Evolutionary conservation across 2,329 filamentous ascomycete genomes (phyloP).

Genomic region (Aspergillus calidoustus): DNA sequence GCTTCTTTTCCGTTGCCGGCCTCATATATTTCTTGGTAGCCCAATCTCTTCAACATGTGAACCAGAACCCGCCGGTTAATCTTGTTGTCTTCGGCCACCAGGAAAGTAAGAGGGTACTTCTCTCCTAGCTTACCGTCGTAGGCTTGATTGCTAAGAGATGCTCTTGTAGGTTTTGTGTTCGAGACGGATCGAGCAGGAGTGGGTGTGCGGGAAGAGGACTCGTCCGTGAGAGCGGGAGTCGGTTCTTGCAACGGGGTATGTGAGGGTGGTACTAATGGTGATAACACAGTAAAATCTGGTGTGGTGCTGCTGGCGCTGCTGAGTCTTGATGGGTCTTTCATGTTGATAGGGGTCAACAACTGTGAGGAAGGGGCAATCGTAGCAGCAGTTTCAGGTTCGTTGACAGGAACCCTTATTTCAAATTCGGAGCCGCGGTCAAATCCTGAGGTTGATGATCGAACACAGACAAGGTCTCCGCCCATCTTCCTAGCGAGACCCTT

Average conservation of each 20-base stretch:
- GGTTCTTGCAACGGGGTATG: constrained; percentile 35
- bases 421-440: constrained; percentile 69
- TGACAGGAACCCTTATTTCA: constrained; percentile 67
- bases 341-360: constrained; percentile 39
- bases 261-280: constrained; percentile 31
- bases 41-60: constrained; percentile 69
- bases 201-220: constrained; percentile 30
- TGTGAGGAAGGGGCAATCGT: constrained; percentile 54
- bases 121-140: constrained; percentile 63
- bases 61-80: constrained; percentile 72
- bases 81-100: constrained; percentile 74
- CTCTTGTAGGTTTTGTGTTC: constrained; percentile 32
- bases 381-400: constrained; percentile 53
- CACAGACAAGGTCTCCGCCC: constrained; percentile 68
- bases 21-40: constrained; percentile 66
- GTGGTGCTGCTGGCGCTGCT: constrained; percentile 30
- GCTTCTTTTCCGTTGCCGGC: constrained; percentile 72
- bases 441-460: constrained; percentile 65
- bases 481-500: constrained; percentile 72
- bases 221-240: constrained; percentile 35
- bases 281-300: constrained; percentile 26
- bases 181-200: constrained; percentile 27
- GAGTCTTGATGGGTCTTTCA: constrained; percentile 27
- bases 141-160: constrained; percentile 31
- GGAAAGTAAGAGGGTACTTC: constrained; percentile 67